A percentile compares a stretch with the other conserved stretches of the same genome.
phyloP scores from a whole-genome alignment of 805 yeast genomes.

The Sugiyamaella marilandica region DNA sequence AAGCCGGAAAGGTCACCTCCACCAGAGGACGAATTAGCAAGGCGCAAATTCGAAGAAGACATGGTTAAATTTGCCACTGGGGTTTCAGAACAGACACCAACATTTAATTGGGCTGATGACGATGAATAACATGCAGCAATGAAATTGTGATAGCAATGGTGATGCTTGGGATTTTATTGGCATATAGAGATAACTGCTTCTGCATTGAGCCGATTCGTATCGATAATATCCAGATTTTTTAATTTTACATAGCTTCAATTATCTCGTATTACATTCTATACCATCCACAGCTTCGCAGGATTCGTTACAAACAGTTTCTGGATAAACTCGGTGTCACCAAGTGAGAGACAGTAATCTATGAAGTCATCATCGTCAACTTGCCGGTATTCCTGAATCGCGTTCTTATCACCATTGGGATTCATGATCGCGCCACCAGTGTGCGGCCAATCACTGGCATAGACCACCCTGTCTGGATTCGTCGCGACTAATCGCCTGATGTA shows the following conservation, averaged over 20 bases:
- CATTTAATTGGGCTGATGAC: constrained; percentile 1
- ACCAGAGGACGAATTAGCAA: neutral
- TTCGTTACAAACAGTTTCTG: constrained; percentile 10
- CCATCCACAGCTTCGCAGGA: constrained; percentile 7
- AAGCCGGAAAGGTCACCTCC: neutral
- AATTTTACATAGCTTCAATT: too few relatives aligned
- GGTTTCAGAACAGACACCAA: neutral
- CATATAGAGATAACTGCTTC: too few relatives aligned
- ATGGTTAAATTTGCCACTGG: neutral
- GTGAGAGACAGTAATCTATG: constrained; percentile 7
- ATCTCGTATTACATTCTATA: too few relatives aligned
- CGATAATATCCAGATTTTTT: too few relatives aligned
- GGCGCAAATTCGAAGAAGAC: neutral
- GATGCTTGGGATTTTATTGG: too few relatives aligned
- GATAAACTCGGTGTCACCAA: constrained; percentile 3
- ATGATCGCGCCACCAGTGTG: constrained; percentile 7
- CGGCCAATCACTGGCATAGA: constrained; percentile 13
- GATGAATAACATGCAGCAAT: neutral
- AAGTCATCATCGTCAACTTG: constrained; percentile 1
- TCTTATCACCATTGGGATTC: constrained; percentile 5
- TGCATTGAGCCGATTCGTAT: too few relatives aligned
- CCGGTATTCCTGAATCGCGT: constrained; percentile 1
- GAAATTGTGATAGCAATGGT: too few relatives aligned
- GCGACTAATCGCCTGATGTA: constrained; percentile 2
- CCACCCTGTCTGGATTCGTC: constrained; percentile 11